A percentile compares a stretch with the other conserved stretches of the same genome.
Evolutionary conservation across 352 stramenopile species (phyloP).

Genomic region (Globisporangium radiosum): DNA sequence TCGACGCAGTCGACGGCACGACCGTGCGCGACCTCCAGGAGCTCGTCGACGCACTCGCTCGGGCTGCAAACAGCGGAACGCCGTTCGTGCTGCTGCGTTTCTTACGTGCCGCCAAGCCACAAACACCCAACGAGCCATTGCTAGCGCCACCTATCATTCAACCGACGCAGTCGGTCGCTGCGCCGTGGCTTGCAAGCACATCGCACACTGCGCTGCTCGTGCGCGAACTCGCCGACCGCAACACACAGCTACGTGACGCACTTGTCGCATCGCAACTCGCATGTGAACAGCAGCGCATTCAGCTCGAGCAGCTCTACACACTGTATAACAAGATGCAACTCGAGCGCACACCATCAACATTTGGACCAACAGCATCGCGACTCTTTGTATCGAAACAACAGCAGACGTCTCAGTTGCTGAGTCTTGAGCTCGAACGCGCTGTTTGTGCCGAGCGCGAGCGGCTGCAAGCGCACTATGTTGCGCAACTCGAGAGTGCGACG

Average conservation of each 20-base stretch:
- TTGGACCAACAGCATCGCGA: constrained; percentile 29
- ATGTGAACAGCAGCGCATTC: constrained; percentile 50
- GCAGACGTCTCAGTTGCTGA: constrained; percentile 15
- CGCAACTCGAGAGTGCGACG: constrained; percentile 24
- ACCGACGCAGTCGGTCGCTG: background rate
- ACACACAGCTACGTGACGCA: constrained; percentile 40
- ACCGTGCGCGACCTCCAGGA: constrained; percentile 24
- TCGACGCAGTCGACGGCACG: constrained; percentile 38
- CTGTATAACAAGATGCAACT: constrained; percentile 43
- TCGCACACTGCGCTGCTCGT: constrained; percentile 29
- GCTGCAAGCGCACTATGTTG: constrained; percentile 32
- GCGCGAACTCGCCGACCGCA: constrained; percentile 32
- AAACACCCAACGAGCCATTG: background rate
- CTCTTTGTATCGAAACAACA: constrained; percentile 2
- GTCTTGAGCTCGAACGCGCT: constrained; percentile 45
- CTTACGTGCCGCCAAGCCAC: constrained; percentile 6
- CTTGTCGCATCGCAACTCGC: constrained; percentile 42
- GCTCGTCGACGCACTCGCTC: constrained; percentile 13
- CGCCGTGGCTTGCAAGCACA: constrained; percentile 9
- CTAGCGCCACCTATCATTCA: background rate
- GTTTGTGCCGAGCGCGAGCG: constrained; percentile 34
- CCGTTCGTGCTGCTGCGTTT: constrained; percentile 43
- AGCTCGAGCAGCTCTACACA: constrained; percentile 57
- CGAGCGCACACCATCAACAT: constrained; percentile 25
- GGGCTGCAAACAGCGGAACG: background rate